Evolutionary conservation across 129 eudicot species (phyloP), one percentile per base, ranked within the genome.

Genomic region (Escallonia herrerae): DNA sequence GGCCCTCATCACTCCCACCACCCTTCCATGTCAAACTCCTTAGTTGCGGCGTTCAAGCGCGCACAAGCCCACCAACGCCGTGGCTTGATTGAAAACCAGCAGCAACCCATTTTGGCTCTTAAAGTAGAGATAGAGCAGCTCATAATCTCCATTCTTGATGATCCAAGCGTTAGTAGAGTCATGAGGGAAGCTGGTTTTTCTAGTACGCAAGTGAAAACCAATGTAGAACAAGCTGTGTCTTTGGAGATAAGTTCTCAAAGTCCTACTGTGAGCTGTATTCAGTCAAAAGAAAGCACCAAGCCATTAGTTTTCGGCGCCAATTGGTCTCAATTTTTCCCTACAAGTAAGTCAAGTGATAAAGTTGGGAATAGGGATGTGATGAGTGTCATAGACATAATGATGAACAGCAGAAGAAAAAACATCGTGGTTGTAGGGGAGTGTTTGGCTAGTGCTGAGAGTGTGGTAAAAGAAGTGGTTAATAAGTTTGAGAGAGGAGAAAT

Each of bases 11-110:
- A 86, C 22, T 70, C 81, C 52, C 86, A 83, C 79, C 74, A 78
- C 65, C 97, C 91, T 14, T 78, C 95, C 12, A 84, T 90, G 9
- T 84, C 97, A n/a, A 90, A 86, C 70, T 87, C 97, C 62, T 80
- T 90, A 43, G 90, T 90, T 43, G 97, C 97, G 0, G 97, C 95
- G n/a, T 90, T 90, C 65, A 90, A 90, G 65, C 82, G 97, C 37
- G 97, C 95, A 5, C 95, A 86, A 72, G 95, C 97, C 54, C 97
- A 90, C 76, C 95, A 90, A 65, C 82, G 97, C 0, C 97, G 97
- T 5, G 97, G 91, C 54, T 86, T 91, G 2, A 71, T 83, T 39
- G 97, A 90, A 45, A 83, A 71, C 78, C 91, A 90, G 45, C 95
- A 90, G 60, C 97, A 90, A 76, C 91, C 96, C 48, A 86, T 86